A percentile compares a stretch with the other conserved stretches of the same genome.
These are phyloP conservation scores for Eucalyptus guilfoylei DNA, from an alignment of 345 rosid species.

Conservation along the genomic window DNA sequence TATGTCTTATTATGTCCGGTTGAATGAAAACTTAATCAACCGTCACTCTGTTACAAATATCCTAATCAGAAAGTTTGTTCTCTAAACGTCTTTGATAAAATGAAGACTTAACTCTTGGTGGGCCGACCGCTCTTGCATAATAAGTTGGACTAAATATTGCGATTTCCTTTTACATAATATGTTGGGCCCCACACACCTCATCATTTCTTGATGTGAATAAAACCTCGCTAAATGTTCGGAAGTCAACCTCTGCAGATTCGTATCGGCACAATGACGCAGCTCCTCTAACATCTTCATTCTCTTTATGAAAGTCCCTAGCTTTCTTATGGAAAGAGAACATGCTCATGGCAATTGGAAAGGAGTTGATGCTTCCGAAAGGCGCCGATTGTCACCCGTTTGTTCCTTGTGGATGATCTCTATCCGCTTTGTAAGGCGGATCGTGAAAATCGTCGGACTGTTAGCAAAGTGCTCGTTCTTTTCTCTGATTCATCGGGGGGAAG, in stretches of 20 bases:
- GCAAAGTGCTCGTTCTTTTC: not conserved
- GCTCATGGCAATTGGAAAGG: not conserved
- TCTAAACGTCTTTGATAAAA: not conserved
- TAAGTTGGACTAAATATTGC: not conserved
- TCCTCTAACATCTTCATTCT: not conserved
- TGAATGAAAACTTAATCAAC: not conserved
- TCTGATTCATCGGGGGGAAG: not conserved
- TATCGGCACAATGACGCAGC: not conserved
- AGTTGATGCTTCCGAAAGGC: not conserved
- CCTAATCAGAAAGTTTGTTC: not conserved
- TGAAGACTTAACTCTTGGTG: not conserved
- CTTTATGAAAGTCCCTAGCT: not conserved
- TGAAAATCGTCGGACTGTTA: not conserved
- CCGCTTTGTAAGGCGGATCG: not conserved
- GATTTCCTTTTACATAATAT: not conserved
- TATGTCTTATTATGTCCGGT: not conserved
- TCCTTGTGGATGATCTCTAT: not conserved
- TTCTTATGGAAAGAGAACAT: not conserved
- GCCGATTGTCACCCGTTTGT: not conserved
- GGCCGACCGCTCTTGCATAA: not conserved
- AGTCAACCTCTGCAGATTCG: not conserved
- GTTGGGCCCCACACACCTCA: not conserved
- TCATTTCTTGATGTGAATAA: not conserved
- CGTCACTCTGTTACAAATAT: not conserved
- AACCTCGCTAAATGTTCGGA: not conserved